Percentiles rank a stretch among this genome's conserved stretches.
phyloP scores from a whole-genome alignment of 306 rosid species.

The Aeschynomene evenia region DNA sequence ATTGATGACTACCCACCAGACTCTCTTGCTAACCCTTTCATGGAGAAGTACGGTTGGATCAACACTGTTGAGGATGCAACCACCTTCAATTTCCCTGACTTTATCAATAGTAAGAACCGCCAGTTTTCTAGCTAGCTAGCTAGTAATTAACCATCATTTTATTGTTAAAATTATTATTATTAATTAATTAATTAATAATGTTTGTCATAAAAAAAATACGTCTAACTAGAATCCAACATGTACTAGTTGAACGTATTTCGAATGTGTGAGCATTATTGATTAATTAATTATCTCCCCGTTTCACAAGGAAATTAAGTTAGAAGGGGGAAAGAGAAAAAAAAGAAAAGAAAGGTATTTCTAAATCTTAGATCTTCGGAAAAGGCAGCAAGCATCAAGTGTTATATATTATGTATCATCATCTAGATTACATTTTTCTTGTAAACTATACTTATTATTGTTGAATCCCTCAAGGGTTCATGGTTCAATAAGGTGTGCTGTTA shows the following conservation, averaged over 20 bases:
- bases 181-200: too few relatives aligned
- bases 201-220: too few relatives aligned
- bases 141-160: too few relatives aligned
- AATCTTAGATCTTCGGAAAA: background rate
- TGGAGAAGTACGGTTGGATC: slow-evolving; percentile 85
- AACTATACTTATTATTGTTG: slow-evolving; percentile 20
- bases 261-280: too few relatives aligned
- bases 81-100: slow-evolving; percentile 41
- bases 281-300: background rate
- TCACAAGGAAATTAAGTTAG: background rate
- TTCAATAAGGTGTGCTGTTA: slow-evolving; percentile 26
- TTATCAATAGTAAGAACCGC: slow-evolving; percentile 5
- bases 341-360: background rate
- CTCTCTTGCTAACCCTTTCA: slow-evolving; percentile 70
- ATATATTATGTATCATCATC: slow-evolving; percentile 6
- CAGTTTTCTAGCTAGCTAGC: too few relatives aligned
- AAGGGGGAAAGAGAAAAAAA: background rate
- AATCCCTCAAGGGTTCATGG: slow-evolving; percentile 30
- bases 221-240: too few relatives aligned
- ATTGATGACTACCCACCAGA: slow-evolving; percentile 70
- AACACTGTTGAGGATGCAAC: slow-evolving; percentile 49
- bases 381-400: too few relatives aligned
- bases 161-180: too few relatives aligned
- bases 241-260: too few relatives aligned
- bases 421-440: slow-evolving; percentile 32